Percentiles rank a stretch among this genome's conserved stretches.
phyloP scores from a whole-genome alignment of 257 asterid species.

The Penstemon davidsonii region DNA sequence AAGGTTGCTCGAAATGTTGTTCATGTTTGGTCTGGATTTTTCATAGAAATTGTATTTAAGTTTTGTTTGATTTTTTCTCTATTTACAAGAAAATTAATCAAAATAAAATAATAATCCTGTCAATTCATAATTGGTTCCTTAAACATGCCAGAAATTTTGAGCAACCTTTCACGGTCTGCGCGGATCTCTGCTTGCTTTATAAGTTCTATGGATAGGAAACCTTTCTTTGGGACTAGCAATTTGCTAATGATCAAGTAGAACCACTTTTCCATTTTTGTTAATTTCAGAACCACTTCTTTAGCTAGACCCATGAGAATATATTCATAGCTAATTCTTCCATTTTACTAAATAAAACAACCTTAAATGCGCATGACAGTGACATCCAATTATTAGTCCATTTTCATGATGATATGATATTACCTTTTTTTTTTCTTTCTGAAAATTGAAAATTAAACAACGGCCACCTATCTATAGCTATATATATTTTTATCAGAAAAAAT shows the following conservation, averaged over 20 bases:
- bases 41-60: too few species aligned
- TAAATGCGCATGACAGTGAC: not conserved
- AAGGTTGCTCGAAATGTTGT: too few species aligned
- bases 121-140: slow-evolving; percentile 29
- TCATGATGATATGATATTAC: not conserved
- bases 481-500: too few species aligned
- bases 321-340: not conserved
- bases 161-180: not conserved
- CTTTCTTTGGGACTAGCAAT: not conserved
- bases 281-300: not conserved
- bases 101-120: slow-evolving; percentile 26
- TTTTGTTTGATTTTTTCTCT: too few species aligned
- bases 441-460: not conserved
- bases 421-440: not conserved
- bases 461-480: too few species aligned
- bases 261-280: too few species aligned
- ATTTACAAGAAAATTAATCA: too few species aligned
- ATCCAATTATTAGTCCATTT: not conserved
- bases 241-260: slow-evolving; percentile 5
- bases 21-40: too few species aligned
- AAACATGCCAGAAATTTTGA: slow-evolving; percentile 33
- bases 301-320: not conserved
- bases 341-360: too few species aligned
- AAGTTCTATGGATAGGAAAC: not conserved
- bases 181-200: not conserved